Base-by-base conservation (phyloP, 23 red algal genomes). In the Chondrus crispus region DNA sequence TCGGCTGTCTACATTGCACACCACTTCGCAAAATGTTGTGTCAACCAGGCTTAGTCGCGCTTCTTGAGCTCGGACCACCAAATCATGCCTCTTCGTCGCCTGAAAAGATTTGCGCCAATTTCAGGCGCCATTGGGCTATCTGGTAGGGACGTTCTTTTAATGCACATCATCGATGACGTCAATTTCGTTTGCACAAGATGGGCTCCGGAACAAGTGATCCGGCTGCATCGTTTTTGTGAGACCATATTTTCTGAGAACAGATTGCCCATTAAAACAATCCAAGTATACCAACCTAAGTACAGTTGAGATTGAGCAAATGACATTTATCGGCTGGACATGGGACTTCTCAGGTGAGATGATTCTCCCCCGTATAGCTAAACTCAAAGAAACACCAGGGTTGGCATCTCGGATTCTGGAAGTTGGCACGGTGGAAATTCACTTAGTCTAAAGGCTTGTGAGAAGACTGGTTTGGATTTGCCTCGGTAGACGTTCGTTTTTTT, bases 131-230 rank as follows among this genome's bases (percentile, higher is more conserved):
- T 55, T 20, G 20, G 20, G 20, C 50, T 55, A 12, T 12, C 12
- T 55, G 50, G 12, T 12, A 20, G 55, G 30, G 20, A 14, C 8
- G 7, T 54, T 8, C 14, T 81, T 8, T 16, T 54, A 4, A 14
- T 81, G 9, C 76, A 81, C 50, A 81, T 81, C 30, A 81, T 54
- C n/a, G 76, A 81, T 57, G 76, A 81, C 76, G 22, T 81, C 9
- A 57, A 51, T 32, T 54, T 81, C 22, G 44, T 81, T 22, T 54
- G 43, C 35, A 54, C 22, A 22, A 48, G 45, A 13, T 81, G 76
- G 76, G 39, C 5, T 5, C 11, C 49, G 5, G 7, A 51, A 9
- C 5, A 53, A 53, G 45, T 54, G 5, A 53, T 26, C 5, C 3
- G 18, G 33, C 44, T 57, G n/a, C 76, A 81, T 20, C 14, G 4